Percentiles rank a stretch among this genome's conserved stretches.
Conservation (phyloP, 139 green algal genomes). For the Edaphochlamys debaryana region DNA sequence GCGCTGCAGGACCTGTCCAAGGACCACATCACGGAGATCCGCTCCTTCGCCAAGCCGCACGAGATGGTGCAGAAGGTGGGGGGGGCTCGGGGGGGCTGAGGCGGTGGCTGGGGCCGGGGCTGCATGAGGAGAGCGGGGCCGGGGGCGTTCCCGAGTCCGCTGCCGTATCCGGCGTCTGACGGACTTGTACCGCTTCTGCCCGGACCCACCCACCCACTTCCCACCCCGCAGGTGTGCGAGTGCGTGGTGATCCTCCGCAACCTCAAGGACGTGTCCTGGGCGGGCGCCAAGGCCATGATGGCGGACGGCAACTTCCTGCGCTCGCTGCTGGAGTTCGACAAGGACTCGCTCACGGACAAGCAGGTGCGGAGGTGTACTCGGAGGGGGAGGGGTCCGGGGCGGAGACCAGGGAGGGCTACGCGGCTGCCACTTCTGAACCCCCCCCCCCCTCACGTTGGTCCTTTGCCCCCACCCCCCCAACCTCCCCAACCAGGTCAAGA, state of each 20-base stretch:
- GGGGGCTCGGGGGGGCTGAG: background rate
- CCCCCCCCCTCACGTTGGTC: too few relatives aligned
- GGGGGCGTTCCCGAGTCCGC: too few relatives aligned
- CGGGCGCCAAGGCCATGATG: conserved; percentile 91
- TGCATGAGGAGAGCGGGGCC: too few relatives aligned
- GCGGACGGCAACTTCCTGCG: conserved; percentile 84
- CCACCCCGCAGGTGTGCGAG: conserved; percentile 79
- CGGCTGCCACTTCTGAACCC: too few relatives aligned
- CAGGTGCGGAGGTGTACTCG: too few relatives aligned
- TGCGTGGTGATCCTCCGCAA: conserved; percentile 87
- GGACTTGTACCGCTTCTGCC: too few relatives aligned
- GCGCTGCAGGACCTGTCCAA: conserved; percentile 87
- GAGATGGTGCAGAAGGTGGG: conserved; percentile 84
- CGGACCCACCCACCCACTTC: background rate
- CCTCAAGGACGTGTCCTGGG: conserved; percentile 89
- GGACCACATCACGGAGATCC: conserved; percentile 93
- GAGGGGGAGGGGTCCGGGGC: too few relatives aligned
- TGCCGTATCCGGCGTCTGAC: too few relatives aligned
- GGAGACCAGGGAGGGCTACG: too few relatives aligned
- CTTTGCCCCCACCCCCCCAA: too few relatives aligned
- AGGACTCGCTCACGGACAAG: conserved; percentile 80
- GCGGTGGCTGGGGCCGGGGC: too few relatives aligned
- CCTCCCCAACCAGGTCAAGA: too few relatives aligned
- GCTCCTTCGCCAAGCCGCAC: conserved; percentile 90
- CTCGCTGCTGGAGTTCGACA: conserved; percentile 88